Percentiles rank a stretch among this genome's conserved stretches.
Conservation (phyloP, 108 stramenopile genomes). For the Nitzschia sp. region DNA sequence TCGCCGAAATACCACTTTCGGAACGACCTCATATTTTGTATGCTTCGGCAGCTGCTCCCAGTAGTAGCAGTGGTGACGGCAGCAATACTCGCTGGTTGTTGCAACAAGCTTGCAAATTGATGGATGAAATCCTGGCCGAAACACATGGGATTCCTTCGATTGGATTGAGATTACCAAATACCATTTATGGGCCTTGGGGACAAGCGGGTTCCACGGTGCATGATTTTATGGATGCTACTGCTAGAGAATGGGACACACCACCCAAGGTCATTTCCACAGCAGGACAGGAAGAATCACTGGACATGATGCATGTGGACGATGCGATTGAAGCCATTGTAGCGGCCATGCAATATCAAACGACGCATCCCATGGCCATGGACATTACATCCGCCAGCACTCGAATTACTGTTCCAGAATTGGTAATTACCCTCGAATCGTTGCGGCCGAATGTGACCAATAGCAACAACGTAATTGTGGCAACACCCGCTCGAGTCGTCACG, state of each 20-base stretch:
- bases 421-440: not conserved
- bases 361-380: constrained; percentile 43
- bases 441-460: not conserved
- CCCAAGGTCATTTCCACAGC: not conserved
- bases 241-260: not conserved
- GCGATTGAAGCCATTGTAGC: constrained; percentile 69
- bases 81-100: not conserved
- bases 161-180: constrained; percentile 55
- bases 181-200: constrained; percentile 78
- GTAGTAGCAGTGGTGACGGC: too few species aligned
- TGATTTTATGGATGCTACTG: constrained; percentile 27
- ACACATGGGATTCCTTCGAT: constrained; percentile 57
- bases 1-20: constrained; percentile 13
- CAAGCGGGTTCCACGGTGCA: constrained; percentile 48
- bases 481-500: not conserved
- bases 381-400: constrained; percentile 41
- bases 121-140: constrained; percentile 76
- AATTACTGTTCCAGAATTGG: not conserved
- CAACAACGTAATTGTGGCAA: not conserved
- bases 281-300: constrained; percentile 7
- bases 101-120: constrained; percentile 27
- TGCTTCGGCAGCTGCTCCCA: constrained; percentile 28
- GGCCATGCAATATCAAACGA: constrained; percentile 70
- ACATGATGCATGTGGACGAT: constrained; percentile 76
- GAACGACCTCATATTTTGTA: constrained; percentile 40